Evolutionary conservation across 225 moss, liverwort and hornwort genomes (phyloP).

Genomic region (Pleurozium schreberi): DNA sequence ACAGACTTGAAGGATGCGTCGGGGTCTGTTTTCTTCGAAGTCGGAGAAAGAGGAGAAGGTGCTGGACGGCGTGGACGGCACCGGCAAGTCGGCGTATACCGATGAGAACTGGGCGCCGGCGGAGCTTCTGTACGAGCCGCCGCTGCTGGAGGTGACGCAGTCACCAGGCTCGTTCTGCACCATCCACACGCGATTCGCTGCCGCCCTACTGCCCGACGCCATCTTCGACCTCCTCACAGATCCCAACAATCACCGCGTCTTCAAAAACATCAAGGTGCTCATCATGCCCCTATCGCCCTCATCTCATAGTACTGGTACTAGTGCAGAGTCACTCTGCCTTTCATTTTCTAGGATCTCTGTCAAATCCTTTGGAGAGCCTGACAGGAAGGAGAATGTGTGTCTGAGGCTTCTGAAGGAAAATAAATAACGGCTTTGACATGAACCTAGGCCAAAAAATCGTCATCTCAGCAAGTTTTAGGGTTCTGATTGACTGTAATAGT

Average conservation of each 20-base stretch:
- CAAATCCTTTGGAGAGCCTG: background rate
- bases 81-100: conserved; percentile 27
- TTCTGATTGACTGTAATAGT: too few species aligned
- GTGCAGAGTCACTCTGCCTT: background rate
- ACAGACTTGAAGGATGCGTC: conserved; percentile 6
- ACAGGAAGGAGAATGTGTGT: background rate
- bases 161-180: conserved; percentile 65
- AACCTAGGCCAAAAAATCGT: background rate
- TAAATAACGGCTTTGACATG: background rate
- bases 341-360: background rate
- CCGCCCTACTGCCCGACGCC: conserved; percentile 56
- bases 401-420: background rate
- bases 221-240: conserved; percentile 64
- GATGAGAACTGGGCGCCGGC: conserved; percentile 74
- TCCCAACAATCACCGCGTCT: conserved; percentile 83
- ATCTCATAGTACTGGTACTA: too few species aligned
- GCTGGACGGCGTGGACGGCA: conserved; percentile 55
- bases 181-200: conserved; percentile 59
- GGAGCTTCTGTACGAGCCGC: conserved; percentile 47
- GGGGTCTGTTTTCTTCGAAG: background rate
- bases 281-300: too few species aligned
- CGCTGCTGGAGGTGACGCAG: conserved; percentile 56
- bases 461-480: background rate
- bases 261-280: conserved; percentile 66
- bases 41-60: conserved; percentile 24